Percentiles rank a stretch among this genome's conserved stretches.
Evolutionary conservation across 331 rosid species (phyloP).

Genomic region (Malus hybrid): DNA sequence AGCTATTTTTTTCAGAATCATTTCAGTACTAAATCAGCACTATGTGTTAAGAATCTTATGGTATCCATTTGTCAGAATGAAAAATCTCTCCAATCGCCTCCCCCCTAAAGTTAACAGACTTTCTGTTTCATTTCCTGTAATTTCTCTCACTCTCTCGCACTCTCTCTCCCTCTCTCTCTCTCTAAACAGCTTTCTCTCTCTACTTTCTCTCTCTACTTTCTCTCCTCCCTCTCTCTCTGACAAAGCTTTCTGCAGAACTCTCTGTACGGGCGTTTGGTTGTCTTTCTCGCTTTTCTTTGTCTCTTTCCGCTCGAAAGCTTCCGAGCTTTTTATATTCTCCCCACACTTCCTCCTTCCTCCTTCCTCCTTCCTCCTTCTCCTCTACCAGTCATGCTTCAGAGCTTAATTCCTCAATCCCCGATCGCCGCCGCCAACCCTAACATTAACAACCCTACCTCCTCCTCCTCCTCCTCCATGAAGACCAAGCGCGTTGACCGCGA

Average conservation of each 20-base stretch:
- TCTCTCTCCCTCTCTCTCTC: conserved; percentile 18
- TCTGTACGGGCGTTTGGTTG: conserved; percentile 23
- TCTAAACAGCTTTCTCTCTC: conserved; percentile 18
- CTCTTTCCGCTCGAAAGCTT: conserved; percentile 42
- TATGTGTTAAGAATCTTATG: too few relatives aligned
- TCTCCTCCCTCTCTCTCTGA: conserved; percentile 34
- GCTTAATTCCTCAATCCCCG: conserved; percentile 66
- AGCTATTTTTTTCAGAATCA: too few relatives aligned
- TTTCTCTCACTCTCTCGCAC: neutral
- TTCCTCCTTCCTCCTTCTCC: neutral
- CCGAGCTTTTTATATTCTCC: conserved; percentile 43
- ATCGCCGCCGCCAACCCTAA: conserved; percentile 13
- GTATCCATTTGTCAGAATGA: too few relatives aligned
- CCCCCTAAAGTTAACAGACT: conserved; percentile 4
- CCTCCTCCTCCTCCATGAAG: conserved; percentile 46
- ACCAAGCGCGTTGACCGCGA: conserved; percentile 59
- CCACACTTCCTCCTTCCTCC: neutral
- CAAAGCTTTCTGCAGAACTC: conserved; percentile 27
- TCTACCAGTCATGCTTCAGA: conserved; percentile 77
- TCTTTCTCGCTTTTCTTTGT: conserved; percentile 47
- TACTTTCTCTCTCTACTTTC: neutral
- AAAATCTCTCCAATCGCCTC: too few relatives aligned
- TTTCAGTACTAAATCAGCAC: too few relatives aligned
- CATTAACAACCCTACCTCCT: conserved; percentile 17
- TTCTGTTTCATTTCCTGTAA: neutral